Percentiles rank a stretch among this genome's conserved stretches.
These are phyloP conservation scores for Coix lacrymajobi DNA, from an alignment of 176 grass and related monocot species.

Conservation along the genomic window DNA sequence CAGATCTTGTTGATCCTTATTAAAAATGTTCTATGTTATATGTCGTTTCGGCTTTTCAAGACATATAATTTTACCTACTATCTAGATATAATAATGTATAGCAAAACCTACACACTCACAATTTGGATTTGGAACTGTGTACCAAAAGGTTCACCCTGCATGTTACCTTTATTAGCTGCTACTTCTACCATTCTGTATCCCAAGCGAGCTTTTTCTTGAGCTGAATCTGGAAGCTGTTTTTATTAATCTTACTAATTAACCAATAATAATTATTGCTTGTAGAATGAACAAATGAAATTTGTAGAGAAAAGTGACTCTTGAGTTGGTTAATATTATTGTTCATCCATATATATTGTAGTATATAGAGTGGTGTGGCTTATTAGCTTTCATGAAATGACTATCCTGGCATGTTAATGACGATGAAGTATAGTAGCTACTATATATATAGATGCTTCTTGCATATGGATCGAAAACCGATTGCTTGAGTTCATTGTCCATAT, in stretches of 20 bases:
- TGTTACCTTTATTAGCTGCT: not conserved
- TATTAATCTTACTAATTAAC: not conserved
- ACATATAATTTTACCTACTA: not conserved
- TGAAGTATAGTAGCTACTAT: not conserved
- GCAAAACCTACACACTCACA: no score
- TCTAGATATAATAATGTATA: not conserved
- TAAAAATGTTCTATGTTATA: not conserved
- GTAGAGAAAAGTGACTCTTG: not conserved
- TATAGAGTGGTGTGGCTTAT: not conserved
- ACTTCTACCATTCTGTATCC: not conserved
- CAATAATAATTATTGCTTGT: not conserved
- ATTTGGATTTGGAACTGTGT: not conserved
- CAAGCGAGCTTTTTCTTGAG: not conserved
- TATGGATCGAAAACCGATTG: not conserved
- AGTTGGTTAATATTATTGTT: not conserved
- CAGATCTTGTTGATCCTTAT: not conserved
- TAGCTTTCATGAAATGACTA: slow-evolving; percentile 4
- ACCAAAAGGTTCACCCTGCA: not conserved
- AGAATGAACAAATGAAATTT: not conserved
- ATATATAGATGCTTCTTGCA: not conserved
- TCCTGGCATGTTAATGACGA: not conserved
- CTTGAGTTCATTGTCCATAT: not conserved
- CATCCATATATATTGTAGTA: not conserved
- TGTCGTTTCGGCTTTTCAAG: not conserved
- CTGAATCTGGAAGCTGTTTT: not conserved